Conservation (phyloP, 179 eudicot species). For the Beta corolliflora region DNA sequence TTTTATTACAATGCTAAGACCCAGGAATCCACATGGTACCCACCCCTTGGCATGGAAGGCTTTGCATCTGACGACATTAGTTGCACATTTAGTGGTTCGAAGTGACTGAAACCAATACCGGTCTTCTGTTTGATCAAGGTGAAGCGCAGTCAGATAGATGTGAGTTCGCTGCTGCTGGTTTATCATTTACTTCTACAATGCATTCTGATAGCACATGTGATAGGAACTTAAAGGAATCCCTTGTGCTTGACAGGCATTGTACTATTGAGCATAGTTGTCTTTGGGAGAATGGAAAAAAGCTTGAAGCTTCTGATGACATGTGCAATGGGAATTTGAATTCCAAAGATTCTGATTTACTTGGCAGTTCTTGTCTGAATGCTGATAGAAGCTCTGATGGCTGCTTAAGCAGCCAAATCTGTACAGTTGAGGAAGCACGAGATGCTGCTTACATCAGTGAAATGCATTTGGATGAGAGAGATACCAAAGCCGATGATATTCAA, state of each 20-base stretch:
- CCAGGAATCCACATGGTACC: slow-evolving; percentile 72
- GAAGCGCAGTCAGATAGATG: slow-evolving; percentile 25
- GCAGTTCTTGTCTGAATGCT: slow-evolving; percentile 13
- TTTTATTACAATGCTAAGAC: slow-evolving; percentile 66
- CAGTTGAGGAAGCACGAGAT: slow-evolving; percentile 18
- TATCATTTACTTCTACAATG: slow-evolving; percentile 10
- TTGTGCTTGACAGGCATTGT: slow-evolving; percentile 19
- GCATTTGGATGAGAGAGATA: slow-evolving; percentile 17
- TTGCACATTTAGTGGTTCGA: slow-evolving; percentile 30
- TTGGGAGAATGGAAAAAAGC: neutral
- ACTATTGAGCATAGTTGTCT: too few relatives aligned
- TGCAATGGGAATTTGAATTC: neutral
- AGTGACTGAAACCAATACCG: slow-evolving; percentile 29
- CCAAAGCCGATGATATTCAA: slow-evolving; percentile 22
- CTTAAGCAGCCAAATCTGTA: slow-evolving; percentile 19
- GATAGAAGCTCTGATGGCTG: neutral
- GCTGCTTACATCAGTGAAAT: slow-evolving; percentile 8
- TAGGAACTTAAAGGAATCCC: slow-evolving; percentile 17
- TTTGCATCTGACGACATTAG: slow-evolving; percentile 36
- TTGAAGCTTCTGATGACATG: slow-evolving; percentile 7
- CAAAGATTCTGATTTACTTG: neutral
- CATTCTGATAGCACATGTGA: slow-evolving; percentile 5
- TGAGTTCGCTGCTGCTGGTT: slow-evolving; percentile 26
- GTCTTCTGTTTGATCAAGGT: slow-evolving; percentile 17
- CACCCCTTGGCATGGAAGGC: slow-evolving; percentile 79